Evolutionary conservation across 1,284 basidiomycete genomes (phyloP).

Genomic region (Microbotryum silenes-acaulis): DNA sequence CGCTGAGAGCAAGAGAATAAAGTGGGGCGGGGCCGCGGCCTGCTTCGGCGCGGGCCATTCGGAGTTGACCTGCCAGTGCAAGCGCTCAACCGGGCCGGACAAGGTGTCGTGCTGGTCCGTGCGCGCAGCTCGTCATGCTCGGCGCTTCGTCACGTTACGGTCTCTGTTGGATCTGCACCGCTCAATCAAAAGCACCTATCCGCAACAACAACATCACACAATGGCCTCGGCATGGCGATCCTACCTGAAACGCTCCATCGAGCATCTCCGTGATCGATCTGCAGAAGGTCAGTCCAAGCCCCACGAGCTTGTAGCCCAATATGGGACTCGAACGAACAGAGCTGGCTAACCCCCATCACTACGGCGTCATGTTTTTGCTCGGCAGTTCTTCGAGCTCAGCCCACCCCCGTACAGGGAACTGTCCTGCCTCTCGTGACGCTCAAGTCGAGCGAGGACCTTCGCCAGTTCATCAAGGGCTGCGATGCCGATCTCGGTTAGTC

Average conservation of each 20-base stretch:
- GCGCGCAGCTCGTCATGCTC: no score
- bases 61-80: no score
- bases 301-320: neutral
- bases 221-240: constrained; percentile 14
- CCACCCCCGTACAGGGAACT: neutral
- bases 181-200: no score
- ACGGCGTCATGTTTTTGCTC: neutral
- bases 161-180: no score
- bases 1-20: no score
- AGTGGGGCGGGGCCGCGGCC: no score
- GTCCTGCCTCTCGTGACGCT: constrained; percentile 43
- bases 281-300: constrained; percentile 10
- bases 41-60: no score
- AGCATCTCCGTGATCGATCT: constrained; percentile 18
- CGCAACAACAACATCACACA: no score
- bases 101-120: no score
- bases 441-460: constrained; percentile 53
- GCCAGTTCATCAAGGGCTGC: constrained; percentile 62
- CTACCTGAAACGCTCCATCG: constrained; percentile 26
- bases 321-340: no score
- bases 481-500: constrained; percentile 65
- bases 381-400: constrained; percentile 21
- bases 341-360: neutral
- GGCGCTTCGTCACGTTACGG: no score
- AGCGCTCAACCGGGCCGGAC: no score